phyloP scores from a whole-genome alignment of 73 alveolate species.

The Tetrahymena borealis region DNA sequence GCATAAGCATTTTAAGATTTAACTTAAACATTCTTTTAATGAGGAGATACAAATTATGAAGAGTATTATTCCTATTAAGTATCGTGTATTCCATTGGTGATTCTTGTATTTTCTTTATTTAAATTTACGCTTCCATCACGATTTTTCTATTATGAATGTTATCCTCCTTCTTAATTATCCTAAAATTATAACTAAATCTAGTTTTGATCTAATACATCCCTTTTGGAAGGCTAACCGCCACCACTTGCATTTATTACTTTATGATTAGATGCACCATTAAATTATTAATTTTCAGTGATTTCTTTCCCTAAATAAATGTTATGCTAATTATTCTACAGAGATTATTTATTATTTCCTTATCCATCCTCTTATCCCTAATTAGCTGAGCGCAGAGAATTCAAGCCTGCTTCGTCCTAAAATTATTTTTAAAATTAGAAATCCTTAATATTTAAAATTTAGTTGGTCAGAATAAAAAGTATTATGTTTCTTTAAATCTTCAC shows the following conservation, averaged over 20 bases:
- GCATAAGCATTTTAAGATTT: too few relatives aligned
- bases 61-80: background rate
- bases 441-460: too few relatives aligned
- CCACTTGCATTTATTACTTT: background rate
- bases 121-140: background rate
- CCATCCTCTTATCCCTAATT: background rate
- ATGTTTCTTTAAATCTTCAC: too few relatives aligned
- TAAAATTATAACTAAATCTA: background rate
- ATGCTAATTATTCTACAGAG: background rate
- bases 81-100: background rate
- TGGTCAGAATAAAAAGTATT: too few relatives aligned
- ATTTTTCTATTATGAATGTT: background rate
- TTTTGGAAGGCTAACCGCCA: background rate
- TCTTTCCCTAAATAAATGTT: background rate
- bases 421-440: too few relatives aligned
- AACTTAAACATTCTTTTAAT: background rate
- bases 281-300: background rate
- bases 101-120: background rate
- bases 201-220: background rate
- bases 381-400: too few relatives aligned
- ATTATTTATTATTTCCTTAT: background rate
- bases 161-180: background rate
- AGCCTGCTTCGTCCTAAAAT: too few relatives aligned
- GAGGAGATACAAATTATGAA: background rate
- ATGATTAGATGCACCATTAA: background rate